Evolutionary conservation across 129 eudicot genomes (phyloP), one percentile per base, ranked within the genome.

Genomic region (Artemisia argyi): DNA sequence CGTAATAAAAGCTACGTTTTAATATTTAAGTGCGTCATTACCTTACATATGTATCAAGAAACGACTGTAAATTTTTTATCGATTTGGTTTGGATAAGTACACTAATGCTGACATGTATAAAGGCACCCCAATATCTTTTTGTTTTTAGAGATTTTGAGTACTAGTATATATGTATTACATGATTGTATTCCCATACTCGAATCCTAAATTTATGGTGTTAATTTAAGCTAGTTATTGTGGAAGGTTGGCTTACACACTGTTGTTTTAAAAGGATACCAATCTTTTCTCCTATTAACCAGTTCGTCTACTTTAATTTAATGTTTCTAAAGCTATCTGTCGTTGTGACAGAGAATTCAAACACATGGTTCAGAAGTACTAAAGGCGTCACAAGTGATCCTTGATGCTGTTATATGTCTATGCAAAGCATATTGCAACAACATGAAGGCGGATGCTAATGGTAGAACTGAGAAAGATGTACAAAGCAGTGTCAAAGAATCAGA

Each of bases 351-450:
- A 61, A 84, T 93, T 53, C 72, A 66, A 39, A 50, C 76, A 52
- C 32, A 54, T 71, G 92, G 86, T 64, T 58, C 89, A 44, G 93
- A 94, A 72, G 77, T 90, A 53, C 61, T 87, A 63, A 94, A 90
- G 81, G 88, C 76, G 2, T 80, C 87, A 22, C 92, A 87, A 53
- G 17, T 56, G 49, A 83, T 87, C 48, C 82, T 94, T 75, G 96
- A 88, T 81, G 86, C 93, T 68, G 86, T 73, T 39, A 86, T 78
- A 55, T 83, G 80, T 63, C 79, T 94, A 68, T 87, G 98, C 83
- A 90, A 64, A 84, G 82, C 86, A 42, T 90, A 90, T 60, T 79
- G 83, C 76, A 68, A 75, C 73, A 68, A 72, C 55, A 77, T 79
- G 67, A 82, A 94, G 4, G 84, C 83, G 88, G 96, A 87, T 69